Conservation (phyloP, 768 basidiomycete genomes). For the Albatrellus ellisii region DNA sequence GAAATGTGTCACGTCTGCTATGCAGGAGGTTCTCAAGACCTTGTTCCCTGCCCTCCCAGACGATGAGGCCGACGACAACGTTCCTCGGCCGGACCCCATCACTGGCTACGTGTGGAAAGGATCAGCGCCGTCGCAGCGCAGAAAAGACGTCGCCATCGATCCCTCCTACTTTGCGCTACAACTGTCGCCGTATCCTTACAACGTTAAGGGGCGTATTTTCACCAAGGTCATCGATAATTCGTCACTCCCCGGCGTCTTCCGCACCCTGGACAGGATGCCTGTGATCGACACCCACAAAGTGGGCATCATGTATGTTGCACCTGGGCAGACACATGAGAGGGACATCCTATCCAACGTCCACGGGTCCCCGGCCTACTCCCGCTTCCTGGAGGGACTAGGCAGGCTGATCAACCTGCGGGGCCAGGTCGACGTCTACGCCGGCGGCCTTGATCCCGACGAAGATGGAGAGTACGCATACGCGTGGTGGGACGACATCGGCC, state of each 20-base stretch:
- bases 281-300: constrained; percentile 98
- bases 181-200: constrained; percentile 60
- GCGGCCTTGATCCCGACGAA: constrained; percentile 79
- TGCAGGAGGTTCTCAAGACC: constrained; percentile 7
- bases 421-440: constrained; percentile 86
- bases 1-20: constrained; percentile 1
- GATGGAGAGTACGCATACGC: constrained; percentile 97
- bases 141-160: constrained; percentile 76
- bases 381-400: constrained; percentile 85
- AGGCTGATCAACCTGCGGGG: constrained; percentile 79
- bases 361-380: constrained; percentile 90
- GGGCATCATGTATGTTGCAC: constrained; percentile 91
- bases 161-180: constrained; percentile 81
- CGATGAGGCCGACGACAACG: constrained; percentile 11
- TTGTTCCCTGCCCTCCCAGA: constrained; percentile 6
- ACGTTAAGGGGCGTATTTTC: constrained; percentile 31
- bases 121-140: constrained; percentile 75
- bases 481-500: constrained; percentile 98
- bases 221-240: constrained; percentile 40
- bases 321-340: constrained; percentile 71
- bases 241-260: constrained; percentile 42
- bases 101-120: constrained; percentile 85
- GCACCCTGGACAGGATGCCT: constrained; percentile 68
- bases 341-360: constrained; percentile 85
- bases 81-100: constrained; percentile 50